These are phyloP conservation scores for Keithomyces neogunnii DNA, from an alignment of 2,329 filamentous ascomycete genomes.

Conservation along the genomic window DNA sequence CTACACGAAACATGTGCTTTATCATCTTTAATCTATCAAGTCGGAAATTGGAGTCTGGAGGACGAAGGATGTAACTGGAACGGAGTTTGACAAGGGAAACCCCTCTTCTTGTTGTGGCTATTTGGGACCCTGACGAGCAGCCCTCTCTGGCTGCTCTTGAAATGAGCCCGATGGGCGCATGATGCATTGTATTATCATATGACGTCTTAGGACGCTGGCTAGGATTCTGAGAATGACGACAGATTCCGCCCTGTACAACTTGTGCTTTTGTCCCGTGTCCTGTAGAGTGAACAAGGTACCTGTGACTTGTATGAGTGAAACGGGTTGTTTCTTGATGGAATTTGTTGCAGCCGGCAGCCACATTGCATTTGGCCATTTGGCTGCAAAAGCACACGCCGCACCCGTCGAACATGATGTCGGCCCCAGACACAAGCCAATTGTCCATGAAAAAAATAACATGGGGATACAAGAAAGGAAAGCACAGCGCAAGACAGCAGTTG, in stretches of 20 bases:
- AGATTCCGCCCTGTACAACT: neutral
- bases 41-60: conserved; percentile 1
- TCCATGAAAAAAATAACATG: too few species aligned
- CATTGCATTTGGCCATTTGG: too few species aligned
- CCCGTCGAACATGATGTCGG: too few species aligned
- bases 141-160: neutral
- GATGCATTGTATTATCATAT: conserved; percentile 23
- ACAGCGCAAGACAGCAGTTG: too few species aligned
- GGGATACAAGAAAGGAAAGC: too few species aligned
- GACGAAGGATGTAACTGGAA: conserved; percentile 4
- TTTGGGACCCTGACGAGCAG: conserved; percentile 15
- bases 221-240: neutral
- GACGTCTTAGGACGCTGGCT: neutral
- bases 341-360: too few species aligned
- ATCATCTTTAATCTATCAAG: neutral
- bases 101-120: conserved; percentile 10
- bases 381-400: too few species aligned
- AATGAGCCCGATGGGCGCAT: conserved; percentile 11
- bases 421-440: too few species aligned
- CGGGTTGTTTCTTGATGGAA: too few species aligned
- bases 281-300: neutral
- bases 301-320: too few species aligned
- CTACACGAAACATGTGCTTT: conserved; percentile 8
- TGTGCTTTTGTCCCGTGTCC: neutral
- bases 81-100: conserved; percentile 6